Evolutionary conservation across 1,139 yeast species (phyloP).

Genomic region (Pichia sp.): DNA sequence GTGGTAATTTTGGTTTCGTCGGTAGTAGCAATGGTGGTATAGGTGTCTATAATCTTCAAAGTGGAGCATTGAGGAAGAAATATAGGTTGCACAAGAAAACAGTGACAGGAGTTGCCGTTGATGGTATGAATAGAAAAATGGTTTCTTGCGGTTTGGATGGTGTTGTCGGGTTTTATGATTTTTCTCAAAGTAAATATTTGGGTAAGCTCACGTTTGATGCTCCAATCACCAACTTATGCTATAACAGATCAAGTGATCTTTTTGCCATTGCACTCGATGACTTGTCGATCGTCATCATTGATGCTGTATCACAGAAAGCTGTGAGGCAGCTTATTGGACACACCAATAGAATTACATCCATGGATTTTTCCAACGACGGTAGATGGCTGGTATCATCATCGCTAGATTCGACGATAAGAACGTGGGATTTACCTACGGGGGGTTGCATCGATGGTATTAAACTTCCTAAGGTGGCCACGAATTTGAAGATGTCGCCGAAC

Average conservation of each 20-base stretch:
- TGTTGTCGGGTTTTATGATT: slow-evolving; percentile 80
- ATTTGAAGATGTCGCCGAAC: slow-evolving; percentile 74
- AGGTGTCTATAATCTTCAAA: slow-evolving; percentile 84
- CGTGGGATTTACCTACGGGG: slow-evolving; percentile 98
- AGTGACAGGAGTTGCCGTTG: slow-evolving; percentile 85
- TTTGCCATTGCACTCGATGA: slow-evolving; percentile 86
- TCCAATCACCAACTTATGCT: slow-evolving; percentile 71
- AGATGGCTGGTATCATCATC: slow-evolving; percentile 89
- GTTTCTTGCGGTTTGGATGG: slow-evolving; percentile 91
- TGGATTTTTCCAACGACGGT: slow-evolving; percentile 93
- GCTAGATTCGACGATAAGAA: slow-evolving; percentile 82
- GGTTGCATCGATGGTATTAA: slow-evolving; percentile 91
- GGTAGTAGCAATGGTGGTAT: slow-evolving; percentile 93
- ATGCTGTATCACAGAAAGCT: slow-evolving; percentile 71
- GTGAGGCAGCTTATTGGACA: slow-evolving; percentile 92
- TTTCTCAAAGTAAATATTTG: slow-evolving; percentile 62
- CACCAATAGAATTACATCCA: slow-evolving; percentile 76
- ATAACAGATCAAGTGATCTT: slow-evolving; percentile 78
- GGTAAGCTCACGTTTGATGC: slow-evolving; percentile 69
- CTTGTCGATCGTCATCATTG: slow-evolving; percentile 77
- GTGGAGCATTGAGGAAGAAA: slow-evolving; percentile 68
- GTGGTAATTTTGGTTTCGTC: slow-evolving; percentile 92
- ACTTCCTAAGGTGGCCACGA: slow-evolving; percentile 74
- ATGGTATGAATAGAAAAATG: slow-evolving; percentile 84
- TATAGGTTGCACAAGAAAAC: slow-evolving; percentile 68